Evolutionary conservation across 768 basidiomycete genomes (phyloP).

Genomic region (Hemileccinum impolitum): DNA sequence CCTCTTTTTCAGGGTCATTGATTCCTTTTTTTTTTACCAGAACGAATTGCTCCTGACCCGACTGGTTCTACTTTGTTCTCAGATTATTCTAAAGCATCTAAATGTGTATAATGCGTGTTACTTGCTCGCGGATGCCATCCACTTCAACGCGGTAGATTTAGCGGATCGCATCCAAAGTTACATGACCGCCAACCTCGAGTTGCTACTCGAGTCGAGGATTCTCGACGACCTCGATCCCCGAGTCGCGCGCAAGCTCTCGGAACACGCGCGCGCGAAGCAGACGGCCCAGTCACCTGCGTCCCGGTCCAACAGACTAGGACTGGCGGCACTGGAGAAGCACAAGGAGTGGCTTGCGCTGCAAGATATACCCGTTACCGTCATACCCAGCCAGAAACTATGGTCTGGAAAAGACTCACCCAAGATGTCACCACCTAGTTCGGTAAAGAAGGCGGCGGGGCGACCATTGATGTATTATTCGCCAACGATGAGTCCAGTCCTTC

Average conservation of each 20-base stretch:
- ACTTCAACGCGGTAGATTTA: constrained; percentile 69
- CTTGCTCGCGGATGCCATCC: constrained; percentile 76
- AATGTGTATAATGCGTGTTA: constrained; percentile 75
- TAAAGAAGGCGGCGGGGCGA: constrained; percentile 12
- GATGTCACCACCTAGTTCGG: no score
- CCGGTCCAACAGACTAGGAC: constrained; percentile 51
- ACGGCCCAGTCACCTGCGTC: constrained; percentile 61
- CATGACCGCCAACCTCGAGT: constrained; percentile 81
- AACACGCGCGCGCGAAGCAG: constrained; percentile 58
- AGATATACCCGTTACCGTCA: constrained; percentile 62
- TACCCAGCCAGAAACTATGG: constrained; percentile 29
- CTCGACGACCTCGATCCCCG: constrained; percentile 70
- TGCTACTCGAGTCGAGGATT: constrained; percentile 74
- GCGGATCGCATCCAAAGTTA: constrained; percentile 72
- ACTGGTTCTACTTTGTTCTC: constrained; percentile 79
- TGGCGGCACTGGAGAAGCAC: constrained; percentile 56
- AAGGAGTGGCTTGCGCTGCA: constrained; percentile 67
- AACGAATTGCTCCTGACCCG: constrained; percentile 88
- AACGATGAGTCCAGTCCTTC: constrained; percentile 22
- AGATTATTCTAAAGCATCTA: constrained; percentile 62
- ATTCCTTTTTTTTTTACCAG: no score
- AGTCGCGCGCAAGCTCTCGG: constrained; percentile 65
- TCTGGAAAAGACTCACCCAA: constrained; percentile 26
- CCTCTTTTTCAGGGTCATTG: no score
- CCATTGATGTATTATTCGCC: no score